Evolutionary conservation across 2,329 filamentous ascomycete genomes (phyloP).

Genomic region (Aureobasidium sp.): DNA sequence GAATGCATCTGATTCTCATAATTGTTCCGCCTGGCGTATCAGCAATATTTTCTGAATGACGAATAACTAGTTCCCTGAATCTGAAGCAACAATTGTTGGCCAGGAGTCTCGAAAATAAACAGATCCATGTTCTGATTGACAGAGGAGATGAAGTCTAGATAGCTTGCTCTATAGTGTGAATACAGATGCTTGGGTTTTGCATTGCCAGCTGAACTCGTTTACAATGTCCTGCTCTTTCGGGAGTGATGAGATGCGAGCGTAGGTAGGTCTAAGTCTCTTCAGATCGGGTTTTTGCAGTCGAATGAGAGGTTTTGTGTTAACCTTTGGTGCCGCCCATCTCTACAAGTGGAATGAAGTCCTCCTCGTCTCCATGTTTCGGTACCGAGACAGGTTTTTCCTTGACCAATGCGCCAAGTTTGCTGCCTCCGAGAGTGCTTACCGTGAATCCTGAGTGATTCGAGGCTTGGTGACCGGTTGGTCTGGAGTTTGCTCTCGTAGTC

Average conservation of each 20-base stretch:
- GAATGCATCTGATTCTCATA: too few relatives aligned
- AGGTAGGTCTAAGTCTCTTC: neutral
- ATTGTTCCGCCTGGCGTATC: too few relatives aligned
- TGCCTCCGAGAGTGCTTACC: neutral
- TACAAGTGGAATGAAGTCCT: conserved; percentile 14
- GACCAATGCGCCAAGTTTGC: neutral
- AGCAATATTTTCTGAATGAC: too few relatives aligned
- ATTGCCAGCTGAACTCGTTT: too few relatives aligned
- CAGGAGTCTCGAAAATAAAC: too few relatives aligned
- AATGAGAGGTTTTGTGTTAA: neutral
- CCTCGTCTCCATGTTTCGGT: conserved; percentile 1
- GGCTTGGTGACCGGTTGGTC: neutral
- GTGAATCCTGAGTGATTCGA: neutral
- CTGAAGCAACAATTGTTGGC: too few relatives aligned
- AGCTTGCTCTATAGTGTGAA: neutral
- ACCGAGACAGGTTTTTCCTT: neutral
- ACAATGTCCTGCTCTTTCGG: too few relatives aligned
- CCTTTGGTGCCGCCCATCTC: neutral
- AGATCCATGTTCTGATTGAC: neutral
- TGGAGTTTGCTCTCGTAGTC: neutral
- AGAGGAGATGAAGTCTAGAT: neutral
- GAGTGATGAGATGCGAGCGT: neutral
- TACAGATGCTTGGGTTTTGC: neutral
- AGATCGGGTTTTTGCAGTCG: neutral
- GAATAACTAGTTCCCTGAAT: too few relatives aligned